Evolutionary conservation across 495 filamentous ascomycete genomes (phyloP).

Genomic region (Penicillium goetzii): DNA sequence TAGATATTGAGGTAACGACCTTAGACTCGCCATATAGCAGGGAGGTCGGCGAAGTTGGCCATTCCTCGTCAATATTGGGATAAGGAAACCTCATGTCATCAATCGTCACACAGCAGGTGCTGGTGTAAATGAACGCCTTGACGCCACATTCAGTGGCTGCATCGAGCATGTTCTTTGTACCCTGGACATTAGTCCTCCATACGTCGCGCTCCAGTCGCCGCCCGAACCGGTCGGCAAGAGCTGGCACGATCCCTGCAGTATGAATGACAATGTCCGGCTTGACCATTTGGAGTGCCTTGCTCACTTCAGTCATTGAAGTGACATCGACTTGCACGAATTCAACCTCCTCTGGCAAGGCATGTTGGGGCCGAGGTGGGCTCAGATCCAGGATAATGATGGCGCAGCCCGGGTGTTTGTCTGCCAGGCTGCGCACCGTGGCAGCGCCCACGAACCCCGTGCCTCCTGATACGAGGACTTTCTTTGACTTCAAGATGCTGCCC

Average conservation of each 20-base stretch:
- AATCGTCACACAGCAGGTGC: conserved; percentile 56
- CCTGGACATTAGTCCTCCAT: conserved; percentile 59
- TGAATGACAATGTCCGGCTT: conserved; percentile 52
- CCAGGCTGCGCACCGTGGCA: conserved; percentile 46
- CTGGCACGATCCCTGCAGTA: conserved; percentile 50
- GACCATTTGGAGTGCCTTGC: conserved; percentile 32
- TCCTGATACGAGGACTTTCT: conserved; percentile 56
- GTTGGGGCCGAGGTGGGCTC: conserved; percentile 36
- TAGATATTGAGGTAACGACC: conserved; percentile 33
- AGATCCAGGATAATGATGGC: conserved; percentile 49
- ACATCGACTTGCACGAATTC: conserved; percentile 46
- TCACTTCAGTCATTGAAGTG: conserved; percentile 35
- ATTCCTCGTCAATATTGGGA: conserved; percentile 57
- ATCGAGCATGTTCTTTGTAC: conserved; percentile 60
- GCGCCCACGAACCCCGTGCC: conserved; percentile 57
- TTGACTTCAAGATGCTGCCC: conserved; percentile 13
- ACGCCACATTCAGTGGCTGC: conserved; percentile 53
- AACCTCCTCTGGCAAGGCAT: conserved; percentile 34
- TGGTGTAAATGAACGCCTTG: conserved; percentile 61
- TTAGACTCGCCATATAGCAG: conserved; percentile 65
- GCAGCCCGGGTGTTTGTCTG: conserved; percentile 48
- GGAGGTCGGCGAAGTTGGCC: conserved; percentile 51
- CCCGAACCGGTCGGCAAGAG: conserved; percentile 44
- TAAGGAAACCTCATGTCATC: conserved; percentile 58
- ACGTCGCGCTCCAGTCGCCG: conserved; percentile 41